Evolutionary conservation across 2,329 filamentous ascomycete genomes (phyloP), one percentile per base, ranked within the genome.

Genomic region (Clarireedia homoeocarpa): DNA sequence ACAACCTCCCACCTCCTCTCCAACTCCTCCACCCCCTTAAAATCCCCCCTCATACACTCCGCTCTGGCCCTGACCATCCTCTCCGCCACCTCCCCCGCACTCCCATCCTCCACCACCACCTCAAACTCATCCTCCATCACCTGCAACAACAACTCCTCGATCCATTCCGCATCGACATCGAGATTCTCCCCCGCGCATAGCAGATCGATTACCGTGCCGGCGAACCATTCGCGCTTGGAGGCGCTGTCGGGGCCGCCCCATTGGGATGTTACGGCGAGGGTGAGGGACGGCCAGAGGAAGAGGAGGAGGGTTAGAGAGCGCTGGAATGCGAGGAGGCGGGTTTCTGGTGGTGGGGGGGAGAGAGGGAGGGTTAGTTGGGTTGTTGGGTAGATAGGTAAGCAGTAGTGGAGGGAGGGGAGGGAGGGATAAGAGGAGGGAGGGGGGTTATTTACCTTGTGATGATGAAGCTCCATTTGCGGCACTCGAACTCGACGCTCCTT

Each of bases 81-180:
- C 57, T 77, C 75, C 9, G 91, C 91, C 6, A 95, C 82, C 55
- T 85, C 81, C 53, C 80, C 83, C 36, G 85, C 88, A 48, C 86
- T 92, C 65, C 91, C 91, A 71, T 99, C 94, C 67, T 97, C 94
- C 27, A 96, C 82, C 56, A 89, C 86, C 55, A 94, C 87, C 66
- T 96, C 91, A 67, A 97, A 99, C 72, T 99, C 94, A 74, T 97
- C 94, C 60, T 88, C 81, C 86, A 97, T 94, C 59, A 96, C 85
- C 67, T 96, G 89, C 48, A 96, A 76, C 48, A 97, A 77, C 51
- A 95, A 84, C 42, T 86, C 80, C 75, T 97, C 92, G 45, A 96
- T 76, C 65, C 96, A 90, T 61, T 86, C 83, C 17, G 80, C 75
- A 64, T 96, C 88, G 10, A 88, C 84, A 55, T 83, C 76, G 2